A percentile compares a stretch with the other conserved stretches of the same genome.
These are phyloP conservation scores for Linum tenue DNA, from an alignment of 345 rosid species.

Conservation along the genomic window DNA sequence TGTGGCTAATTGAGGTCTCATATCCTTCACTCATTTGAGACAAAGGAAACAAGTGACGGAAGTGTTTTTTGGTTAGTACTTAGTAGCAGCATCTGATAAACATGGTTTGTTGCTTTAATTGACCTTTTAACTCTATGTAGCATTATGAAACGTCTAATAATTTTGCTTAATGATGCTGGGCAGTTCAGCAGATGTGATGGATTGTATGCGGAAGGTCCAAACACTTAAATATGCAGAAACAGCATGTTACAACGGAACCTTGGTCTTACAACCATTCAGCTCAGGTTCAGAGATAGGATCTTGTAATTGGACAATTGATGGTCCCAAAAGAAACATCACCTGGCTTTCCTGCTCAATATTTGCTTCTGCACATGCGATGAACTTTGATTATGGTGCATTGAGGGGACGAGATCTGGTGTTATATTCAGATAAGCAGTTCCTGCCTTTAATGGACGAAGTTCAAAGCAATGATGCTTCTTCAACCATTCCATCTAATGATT, in stretches of 20 bases:
- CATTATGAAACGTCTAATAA: background rate
- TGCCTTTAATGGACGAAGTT: conserved; percentile 24
- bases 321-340: conserved; percentile 45
- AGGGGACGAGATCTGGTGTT: conserved; percentile 44
- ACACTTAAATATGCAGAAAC: conserved; percentile 61
- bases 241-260: conserved; percentile 62
- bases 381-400: conserved; percentile 46
- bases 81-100: background rate
- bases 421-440: conserved; percentile 51
- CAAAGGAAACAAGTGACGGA: too few species aligned
- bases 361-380: conserved; percentile 47
- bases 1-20: too few species aligned
- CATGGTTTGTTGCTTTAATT: background rate
- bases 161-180: conserved; percentile 19
- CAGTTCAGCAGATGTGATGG: conserved; percentile 63
- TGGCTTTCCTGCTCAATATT: conserved; percentile 51
- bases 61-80: too few species aligned
- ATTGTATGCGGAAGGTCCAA: conserved; percentile 57
- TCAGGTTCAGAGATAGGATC: conserved; percentile 88
- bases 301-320: conserved; percentile 64
- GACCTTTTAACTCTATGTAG: background rate
- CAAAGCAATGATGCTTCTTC: conserved; percentile 19
- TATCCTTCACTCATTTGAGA: too few species aligned
- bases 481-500: conserved; percentile 10
- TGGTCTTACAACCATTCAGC: conserved; percentile 60